A percentile compares a stretch with the other conserved stretches of the same genome.
Evolutionary conservation across 2,329 filamentous ascomycete species (phyloP).

Genomic region (Ophiostoma tasmaniense): DNA sequence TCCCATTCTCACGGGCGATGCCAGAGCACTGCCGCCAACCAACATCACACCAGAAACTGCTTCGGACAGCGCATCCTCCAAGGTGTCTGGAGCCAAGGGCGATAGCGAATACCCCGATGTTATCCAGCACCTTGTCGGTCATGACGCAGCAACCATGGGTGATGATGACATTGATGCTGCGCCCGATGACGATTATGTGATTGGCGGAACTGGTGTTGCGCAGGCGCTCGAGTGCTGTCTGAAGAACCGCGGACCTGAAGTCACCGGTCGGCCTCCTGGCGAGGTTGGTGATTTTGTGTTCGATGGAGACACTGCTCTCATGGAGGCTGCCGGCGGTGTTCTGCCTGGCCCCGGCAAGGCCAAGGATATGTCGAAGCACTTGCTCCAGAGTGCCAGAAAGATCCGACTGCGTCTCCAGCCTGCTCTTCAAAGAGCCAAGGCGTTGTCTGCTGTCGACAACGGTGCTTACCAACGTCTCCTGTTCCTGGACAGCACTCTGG

Average conservation of each 20-base stretch:
- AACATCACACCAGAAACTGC: constrained; percentile 20
- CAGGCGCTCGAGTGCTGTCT: constrained; percentile 89
- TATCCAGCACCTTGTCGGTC: constrained; percentile 76
- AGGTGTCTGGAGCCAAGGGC: constrained; percentile 24
- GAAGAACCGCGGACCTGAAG: constrained; percentile 58
- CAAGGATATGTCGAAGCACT: constrained; percentile 86
- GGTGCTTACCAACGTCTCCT: constrained; percentile 65
- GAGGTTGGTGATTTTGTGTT: constrained; percentile 38
- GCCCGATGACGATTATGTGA: constrained; percentile 89
- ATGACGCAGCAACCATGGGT: constrained; percentile 44
- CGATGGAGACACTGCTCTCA: constrained; percentile 38
- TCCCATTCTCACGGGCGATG: constrained; percentile 34
- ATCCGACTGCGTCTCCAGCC: constrained; percentile 77
- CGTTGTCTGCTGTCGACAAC: constrained; percentile 59
- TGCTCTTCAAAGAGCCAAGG: constrained; percentile 65
- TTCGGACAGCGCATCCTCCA: not conserved
- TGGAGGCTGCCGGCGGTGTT: constrained; percentile 3
- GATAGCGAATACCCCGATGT: constrained; percentile 62
- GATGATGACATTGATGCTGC: constrained; percentile 58
- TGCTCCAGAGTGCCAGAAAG: constrained; percentile 80
- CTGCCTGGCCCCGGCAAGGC: constrained; percentile 51
- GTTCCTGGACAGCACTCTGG: constrained; percentile 81
- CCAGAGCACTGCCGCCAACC: constrained; percentile 21
- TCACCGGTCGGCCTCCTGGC: constrained; percentile 34
- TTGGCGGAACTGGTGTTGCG: constrained; percentile 88